phyloP scores from a whole-genome alignment of 371 early-diverging fungal genomes.

The Mortierella sp. region DNA sequence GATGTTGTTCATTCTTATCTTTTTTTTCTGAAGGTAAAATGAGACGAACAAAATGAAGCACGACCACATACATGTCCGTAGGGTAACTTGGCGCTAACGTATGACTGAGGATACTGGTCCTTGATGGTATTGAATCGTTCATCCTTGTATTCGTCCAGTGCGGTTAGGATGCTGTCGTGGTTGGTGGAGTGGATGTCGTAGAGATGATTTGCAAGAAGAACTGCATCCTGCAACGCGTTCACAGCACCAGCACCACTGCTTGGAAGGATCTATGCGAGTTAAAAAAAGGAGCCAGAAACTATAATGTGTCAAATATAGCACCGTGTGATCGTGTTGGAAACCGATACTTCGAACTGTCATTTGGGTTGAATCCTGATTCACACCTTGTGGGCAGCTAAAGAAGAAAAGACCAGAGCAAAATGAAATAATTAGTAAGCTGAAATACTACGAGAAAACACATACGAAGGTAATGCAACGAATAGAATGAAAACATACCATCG shows the following conservation, averaged over 20 bases:
- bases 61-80: neutral
- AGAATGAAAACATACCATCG: constrained; percentile 15
- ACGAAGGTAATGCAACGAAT: neutral
- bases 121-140: neutral
- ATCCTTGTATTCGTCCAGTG: neutral
- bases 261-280: neutral
- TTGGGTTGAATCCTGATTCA: neutral
- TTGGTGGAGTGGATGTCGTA: neutral
- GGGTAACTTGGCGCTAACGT: neutral
- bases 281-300: neutral
- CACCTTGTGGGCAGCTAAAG: neutral
- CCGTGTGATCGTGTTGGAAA: too few species aligned
- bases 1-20: too few species aligned
- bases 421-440: too few species aligned
- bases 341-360: too few species aligned
- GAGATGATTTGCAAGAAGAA: neutral
- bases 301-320: too few species aligned
- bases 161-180: neutral
- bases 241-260: neutral
- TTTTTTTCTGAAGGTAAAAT: too few species aligned
- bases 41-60: too few species aligned
- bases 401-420: too few species aligned
- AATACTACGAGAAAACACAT: too few species aligned
- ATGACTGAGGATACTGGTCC: neutral
- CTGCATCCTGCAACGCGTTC: neutral